Base-by-base conservation (phyloP, 2,329 filamentous ascomycete species). In the Sporothrix variecibatus region DNA sequence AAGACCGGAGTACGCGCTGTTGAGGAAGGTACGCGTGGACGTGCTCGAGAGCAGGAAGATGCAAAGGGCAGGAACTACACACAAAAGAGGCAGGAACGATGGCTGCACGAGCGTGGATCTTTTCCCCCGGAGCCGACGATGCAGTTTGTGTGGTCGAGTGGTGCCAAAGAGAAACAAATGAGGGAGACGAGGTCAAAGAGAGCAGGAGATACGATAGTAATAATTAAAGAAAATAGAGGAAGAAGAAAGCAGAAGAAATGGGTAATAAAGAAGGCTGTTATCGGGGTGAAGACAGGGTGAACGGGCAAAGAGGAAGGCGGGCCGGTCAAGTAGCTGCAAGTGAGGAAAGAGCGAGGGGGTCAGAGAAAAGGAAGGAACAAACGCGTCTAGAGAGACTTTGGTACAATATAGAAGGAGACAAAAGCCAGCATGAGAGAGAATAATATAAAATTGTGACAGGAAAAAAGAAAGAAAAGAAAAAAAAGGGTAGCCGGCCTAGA, bases 41-140 rank as follows among this genome's bases (percentile, higher is more conserved):
- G 40, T 34, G 46, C 28, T 23, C 26, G 51, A 60, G 68, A 28
- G 6, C n/a, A 60, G 49, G 68, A 71, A 71, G 68, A 51, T 23
- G 68, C 49, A 23, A 58, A 40, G 68, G 51, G 9, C 31, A 46
- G 34, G 38, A n/a, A 43, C 49, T 34, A n/a, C n/a, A 62, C 20
- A 46, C 26, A 49, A 20, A 20, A 49, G 4, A 49, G 72, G 43
- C n/a, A 73, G 26, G 31, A 72, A 65, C 20, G 70, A 60, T 51
- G 70, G 26, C 20, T 20, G 34, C 46, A 43, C n/a, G 34, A 31
- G 51, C 15, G 49, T 43, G n/a, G 51, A 60, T 56, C 31, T 28
- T 71, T 71, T 58, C 43, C 51, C 31, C 67, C 46, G n/a, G 68
- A 70, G 68, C n/a, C 51, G 34, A 49, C 17, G 69, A 62, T 46